Percentiles rank a stretch among this genome's conserved stretches.
Conservation (phyloP, 2,329 filamentous ascomycete species). For the Pyricularia sp. region DNA sequence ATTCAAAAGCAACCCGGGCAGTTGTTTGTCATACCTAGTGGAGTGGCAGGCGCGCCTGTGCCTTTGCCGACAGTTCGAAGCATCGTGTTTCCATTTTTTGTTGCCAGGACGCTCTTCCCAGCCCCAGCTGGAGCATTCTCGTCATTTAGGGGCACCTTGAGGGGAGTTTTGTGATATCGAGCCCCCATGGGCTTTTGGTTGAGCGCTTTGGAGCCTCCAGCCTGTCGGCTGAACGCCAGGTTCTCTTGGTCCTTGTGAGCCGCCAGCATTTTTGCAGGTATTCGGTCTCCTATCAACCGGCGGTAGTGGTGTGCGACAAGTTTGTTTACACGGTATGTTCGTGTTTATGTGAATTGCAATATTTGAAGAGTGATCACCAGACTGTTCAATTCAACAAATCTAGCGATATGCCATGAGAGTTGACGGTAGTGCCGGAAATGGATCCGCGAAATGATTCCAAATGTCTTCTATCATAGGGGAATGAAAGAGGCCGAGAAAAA, state of each 20-base stretch:
- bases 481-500: neutral
- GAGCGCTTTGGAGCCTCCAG: constrained; percentile 56
- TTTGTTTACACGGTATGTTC: neutral
- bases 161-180: constrained; percentile 72
- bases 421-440: neutral
- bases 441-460: neutral
- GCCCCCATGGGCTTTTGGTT: constrained; percentile 51
- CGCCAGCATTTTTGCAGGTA: constrained; percentile 4
- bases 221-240: constrained; percentile 65
- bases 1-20: constrained; percentile 4
- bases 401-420: neutral
- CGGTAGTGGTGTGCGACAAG: constrained; percentile 6
- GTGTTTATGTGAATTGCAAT: neutral
- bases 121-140: constrained; percentile 59
- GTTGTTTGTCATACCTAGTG: constrained; percentile 52
- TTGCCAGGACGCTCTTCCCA: constrained; percentile 49
- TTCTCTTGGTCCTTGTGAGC: constrained; percentile 85
- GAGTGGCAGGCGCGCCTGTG: constrained; percentile 66
- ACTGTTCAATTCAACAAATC: neutral
- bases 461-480: constrained; percentile 4
- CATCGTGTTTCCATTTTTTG: constrained; percentile 45
- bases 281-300: neutral
- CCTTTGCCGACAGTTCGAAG: constrained; percentile 39
- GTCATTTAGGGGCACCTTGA: constrained; percentile 69
- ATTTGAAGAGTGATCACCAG: neutral